Base-by-base conservation (phyloP, 2,329 filamentous ascomycete genomes). In the Alternaria consortialis region DNA sequence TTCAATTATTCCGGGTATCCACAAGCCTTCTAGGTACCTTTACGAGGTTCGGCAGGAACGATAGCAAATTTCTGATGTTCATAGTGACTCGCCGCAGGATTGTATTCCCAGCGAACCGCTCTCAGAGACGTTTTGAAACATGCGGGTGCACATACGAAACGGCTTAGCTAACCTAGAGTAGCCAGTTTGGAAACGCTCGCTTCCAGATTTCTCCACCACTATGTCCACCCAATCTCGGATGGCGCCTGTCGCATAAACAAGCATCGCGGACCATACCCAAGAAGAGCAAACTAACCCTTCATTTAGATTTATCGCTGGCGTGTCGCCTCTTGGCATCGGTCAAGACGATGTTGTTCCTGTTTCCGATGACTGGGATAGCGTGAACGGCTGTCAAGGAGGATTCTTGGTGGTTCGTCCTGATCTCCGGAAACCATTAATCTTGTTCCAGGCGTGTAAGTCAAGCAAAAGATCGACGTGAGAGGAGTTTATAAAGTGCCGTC, bases 41-140 rank as follows among this genome's bases (percentile, higher is more conserved):
- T 36, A 25, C 29, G 15, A 27, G 40, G 46, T 23, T 53, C 40
- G 42, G 47, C 31, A 27, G 47, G 13, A 25, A 25, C 29, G 31
- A 17, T 5, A 23, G 32, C 50, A 34, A 44, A 29, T 25, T 51
- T 27, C 43, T 48, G 32, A 37, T 32, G 44, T 54, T 57, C 29
- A 44, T 39, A 29, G 55, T 58, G 54, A 62, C 47, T 65, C 56
- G 48, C 34, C 53, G 51, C 62, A 65, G 59, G 56, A 60, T 56
- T 37, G 17, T 15, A 31, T 58, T 60, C 62, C 58, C 54, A 58
- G 61, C 51, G 59, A 68, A 53, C 46, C 62, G 64, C 68, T 59
- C 31, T 39, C 9, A 17, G 31, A 43, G n/a, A 36, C 23, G 58
- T 67, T 69, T 70, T 72, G 70, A 72, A 71, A 72, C 68, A 64